Conservation (phyloP, 1,284 basidiomycete genomes). For the Sutorius eximius region DNA sequence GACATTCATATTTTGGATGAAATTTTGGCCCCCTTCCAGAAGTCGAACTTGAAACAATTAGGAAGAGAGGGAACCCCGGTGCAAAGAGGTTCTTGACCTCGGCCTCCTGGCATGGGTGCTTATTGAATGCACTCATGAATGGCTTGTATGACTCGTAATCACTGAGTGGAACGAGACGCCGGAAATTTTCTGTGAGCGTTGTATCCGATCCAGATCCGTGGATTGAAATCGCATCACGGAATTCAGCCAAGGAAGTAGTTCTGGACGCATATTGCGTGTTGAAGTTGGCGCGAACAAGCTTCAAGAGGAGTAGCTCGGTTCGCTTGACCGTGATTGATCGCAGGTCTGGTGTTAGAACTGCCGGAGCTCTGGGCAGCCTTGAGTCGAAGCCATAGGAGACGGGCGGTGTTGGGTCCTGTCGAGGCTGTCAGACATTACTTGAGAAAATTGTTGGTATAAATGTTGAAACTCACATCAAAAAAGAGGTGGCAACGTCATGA, state of each 20-base stretch:
- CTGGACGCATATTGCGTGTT: constrained; percentile 7
- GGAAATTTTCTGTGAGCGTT: constrained; percentile 1
- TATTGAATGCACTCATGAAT: constrained; percentile 9
- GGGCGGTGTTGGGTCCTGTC: not conserved
- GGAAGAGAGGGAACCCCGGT: constrained; percentile 11
- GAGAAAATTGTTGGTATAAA: not conserved
- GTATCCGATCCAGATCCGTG: not conserved
- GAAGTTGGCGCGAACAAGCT: constrained; percentile 4
- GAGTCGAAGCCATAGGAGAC: not conserved
- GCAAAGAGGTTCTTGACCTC: constrained; percentile 17
- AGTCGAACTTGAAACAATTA: constrained; percentile 13
- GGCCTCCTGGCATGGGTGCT: constrained; percentile 7
- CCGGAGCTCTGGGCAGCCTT: not conserved
- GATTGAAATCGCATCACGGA: constrained; percentile 1
- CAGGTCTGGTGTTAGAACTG: not conserved
- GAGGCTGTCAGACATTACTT: not conserved
- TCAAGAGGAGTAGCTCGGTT: not conserved
- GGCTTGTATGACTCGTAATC: constrained; percentile 14
- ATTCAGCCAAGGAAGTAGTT: not conserved
- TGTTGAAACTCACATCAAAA: not conserved
- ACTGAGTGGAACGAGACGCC: constrained; percentile 8
- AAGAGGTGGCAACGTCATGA: not conserved
- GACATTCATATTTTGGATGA: constrained; percentile 1
- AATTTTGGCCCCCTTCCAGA: constrained; percentile 6
- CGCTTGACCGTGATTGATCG: not conserved